Percentiles rank a stretch among this genome's conserved stretches.
These are phyloP conservation scores for Rhizopus delemar DNA, from an alignment of 371 early-diverging fungal species.

Conservation along the genomic window DNA sequence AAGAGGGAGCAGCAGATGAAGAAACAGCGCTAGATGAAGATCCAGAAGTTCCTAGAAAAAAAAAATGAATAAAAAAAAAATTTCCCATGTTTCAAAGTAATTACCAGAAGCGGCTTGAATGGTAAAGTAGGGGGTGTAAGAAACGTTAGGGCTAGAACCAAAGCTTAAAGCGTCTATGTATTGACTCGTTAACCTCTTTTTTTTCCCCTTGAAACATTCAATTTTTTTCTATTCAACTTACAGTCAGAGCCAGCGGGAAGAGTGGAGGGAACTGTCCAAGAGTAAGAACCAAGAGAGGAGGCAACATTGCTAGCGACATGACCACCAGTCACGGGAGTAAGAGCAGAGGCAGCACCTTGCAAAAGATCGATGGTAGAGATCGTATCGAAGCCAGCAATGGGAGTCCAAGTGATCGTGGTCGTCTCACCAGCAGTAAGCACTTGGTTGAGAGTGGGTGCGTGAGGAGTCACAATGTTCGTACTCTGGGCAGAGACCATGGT, in stretches of 20 bases:
- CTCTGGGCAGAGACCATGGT: constrained; percentile 36
- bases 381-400: constrained; percentile 28
- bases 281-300: constrained; percentile 30
- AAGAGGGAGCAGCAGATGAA: neutral
- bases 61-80: constrained; percentile 6
- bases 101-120: constrained; percentile 34
- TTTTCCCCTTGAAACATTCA: constrained; percentile 1
- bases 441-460: constrained; percentile 37
- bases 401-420: constrained; percentile 40
- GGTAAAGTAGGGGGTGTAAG: constrained; percentile 45
- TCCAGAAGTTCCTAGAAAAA: constrained; percentile 9
- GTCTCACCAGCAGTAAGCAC: constrained; percentile 38
- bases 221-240: constrained; percentile 30
- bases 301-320: constrained; percentile 34
- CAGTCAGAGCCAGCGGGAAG: constrained; percentile 40
- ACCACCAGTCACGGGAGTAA: constrained; percentile 9
- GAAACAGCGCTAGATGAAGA: constrained; percentile 1
- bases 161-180: constrained; percentile 21
- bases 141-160: constrained; percentile 31
- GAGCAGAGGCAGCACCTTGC: constrained; percentile 20
- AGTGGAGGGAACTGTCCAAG: constrained; percentile 42
- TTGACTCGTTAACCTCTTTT: neutral
- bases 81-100: constrained; percentile 5
- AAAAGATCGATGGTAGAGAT: constrained; percentile 45
- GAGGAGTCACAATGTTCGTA: constrained; percentile 26